Evolutionary conservation across 73 alveolate species (phyloP).

Genomic region (Blepharisma japonicum): DNA sequence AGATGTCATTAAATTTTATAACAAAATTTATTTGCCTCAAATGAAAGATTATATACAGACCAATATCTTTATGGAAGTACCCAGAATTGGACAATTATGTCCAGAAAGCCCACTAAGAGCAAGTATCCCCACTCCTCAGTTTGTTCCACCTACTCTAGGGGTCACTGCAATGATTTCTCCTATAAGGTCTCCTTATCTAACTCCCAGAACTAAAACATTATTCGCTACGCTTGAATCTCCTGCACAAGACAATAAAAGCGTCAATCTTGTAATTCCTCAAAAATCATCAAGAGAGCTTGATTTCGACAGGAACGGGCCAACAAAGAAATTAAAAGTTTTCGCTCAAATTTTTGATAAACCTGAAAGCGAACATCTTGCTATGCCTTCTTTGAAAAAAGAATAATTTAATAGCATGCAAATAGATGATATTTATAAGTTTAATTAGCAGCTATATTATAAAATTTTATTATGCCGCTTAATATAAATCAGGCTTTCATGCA

Average conservation of each 20-base stretch:
- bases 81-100: not conserved
- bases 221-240: slow-evolving; percentile 2
- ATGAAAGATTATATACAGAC: slow-evolving; percentile 51
- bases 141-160: not conserved
- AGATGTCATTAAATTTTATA: slow-evolving; percentile 55
- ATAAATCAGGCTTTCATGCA: too few species aligned
- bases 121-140: slow-evolving; percentile 10
- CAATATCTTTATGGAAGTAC: not conserved
- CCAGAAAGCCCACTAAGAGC: slow-evolving; percentile 25
- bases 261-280: too few species aligned
- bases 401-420: too few species aligned
- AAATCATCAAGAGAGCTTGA: too few species aligned
- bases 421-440: too few species aligned
- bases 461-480: too few species aligned
- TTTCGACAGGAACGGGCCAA: too few species aligned
- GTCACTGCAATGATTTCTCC: not conserved
- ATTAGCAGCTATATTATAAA: too few species aligned
- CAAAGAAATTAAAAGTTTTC: too few species aligned
- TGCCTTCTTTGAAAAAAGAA: too few species aligned
- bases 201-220: slow-evolving; percentile 13
- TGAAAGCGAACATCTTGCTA: too few species aligned
- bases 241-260: not conserved
- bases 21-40: slow-evolving; percentile 38
- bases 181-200: not conserved
- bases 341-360: too few species aligned